phyloP scores from a whole-genome alignment of 2,329 filamentous ascomycete species.

The Scleromitrula shiraiana region DNA sequence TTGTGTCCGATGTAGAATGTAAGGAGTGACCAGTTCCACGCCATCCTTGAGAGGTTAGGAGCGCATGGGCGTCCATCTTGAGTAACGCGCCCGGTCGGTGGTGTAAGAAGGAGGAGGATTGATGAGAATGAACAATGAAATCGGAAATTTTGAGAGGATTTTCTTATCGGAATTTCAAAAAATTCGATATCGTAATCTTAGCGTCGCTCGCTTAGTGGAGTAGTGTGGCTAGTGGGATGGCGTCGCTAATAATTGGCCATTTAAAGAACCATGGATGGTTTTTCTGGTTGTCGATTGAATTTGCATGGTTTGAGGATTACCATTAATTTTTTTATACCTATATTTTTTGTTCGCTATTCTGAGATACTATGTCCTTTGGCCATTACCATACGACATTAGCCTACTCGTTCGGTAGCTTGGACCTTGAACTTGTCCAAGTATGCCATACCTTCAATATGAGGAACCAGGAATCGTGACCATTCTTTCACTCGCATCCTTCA shows the following conservation, averaged over 20 bases:
- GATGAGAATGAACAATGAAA: neutral
- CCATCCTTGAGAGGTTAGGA: slow-evolving; percentile 84
- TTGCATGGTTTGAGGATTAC: no score
- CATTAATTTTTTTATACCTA: no score
- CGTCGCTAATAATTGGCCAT: neutral
- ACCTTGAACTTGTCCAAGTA: no score
- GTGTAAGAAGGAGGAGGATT: neutral
- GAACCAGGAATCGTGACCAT: slow-evolving; percentile 54
- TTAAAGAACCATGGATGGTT: no score
- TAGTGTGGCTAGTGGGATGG: neutral
- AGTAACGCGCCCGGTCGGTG: no score
- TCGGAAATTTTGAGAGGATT: neutral
- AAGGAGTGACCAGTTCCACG: slow-evolving; percentile 81
- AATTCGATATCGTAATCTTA: slow-evolving; percentile 5
- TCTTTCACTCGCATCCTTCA: slow-evolving; percentile 52
- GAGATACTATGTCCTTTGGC: no score
- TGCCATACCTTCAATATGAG: slow-evolving; percentile 44
- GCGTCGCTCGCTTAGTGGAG: neutral
- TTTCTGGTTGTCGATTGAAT: no score
- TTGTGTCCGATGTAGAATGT: slow-evolving; percentile 62
- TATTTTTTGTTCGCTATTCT: no score
- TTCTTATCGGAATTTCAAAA: slow-evolving; percentile 9
- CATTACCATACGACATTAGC: no score
- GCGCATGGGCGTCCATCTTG: slow-evolving; percentile 73
- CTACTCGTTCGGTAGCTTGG: no score